Evolutionary conservation across 2,329 filamentous ascomycete species (phyloP), one percentile per base, ranked within the genome.

Genomic region (Ilyonectria destructans): DNA sequence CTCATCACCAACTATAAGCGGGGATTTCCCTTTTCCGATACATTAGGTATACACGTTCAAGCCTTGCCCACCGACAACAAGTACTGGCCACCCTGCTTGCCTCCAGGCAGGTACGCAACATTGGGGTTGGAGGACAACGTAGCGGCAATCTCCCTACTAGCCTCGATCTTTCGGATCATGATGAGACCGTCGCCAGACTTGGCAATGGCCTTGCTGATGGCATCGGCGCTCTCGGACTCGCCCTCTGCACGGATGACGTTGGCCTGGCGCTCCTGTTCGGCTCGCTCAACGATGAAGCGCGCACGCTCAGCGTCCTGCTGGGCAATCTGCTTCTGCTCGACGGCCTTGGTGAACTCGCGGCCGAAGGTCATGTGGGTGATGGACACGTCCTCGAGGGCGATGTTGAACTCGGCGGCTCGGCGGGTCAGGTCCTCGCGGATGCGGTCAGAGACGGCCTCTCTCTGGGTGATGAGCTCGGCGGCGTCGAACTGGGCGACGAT

Each of bases 321-420:
- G 63, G 96, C 96, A 82, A 99, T 99, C 88, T 99, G 96, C 91
- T 99, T 99, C 90, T 99, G 96, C 87, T 99, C 96, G 78, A 99
- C 96, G 73, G 96, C 96, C 83, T 94, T 93, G 69, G 96, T 99
- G 88, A 99, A 99, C 85, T 99, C 96, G 83, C 96, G 96, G 76
- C 96, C 96, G 81, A 99, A 99, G 60, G 96, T 99, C 96, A 99
- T 99, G 89, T 99, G 96, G 69, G 96, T 99, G 84, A 99, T 99
- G 80, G 94, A 97, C 68, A 99, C 96, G 80, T 99, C 96, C 85
- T 99, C 96, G 61, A 99, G 93, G 31, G 95, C 94, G 80, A 99
- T 99, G 88, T 99, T 97, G 91, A 99, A 99, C 84, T 99, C 96
- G 78, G 92, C 86, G 55, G 96, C 96, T 78, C 96, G 95, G 86